Evolutionary conservation across 805 yeast genomes (phyloP), one percentile per base, ranked within the genome.

Genomic region (Metschnikowia sp.): DNA sequence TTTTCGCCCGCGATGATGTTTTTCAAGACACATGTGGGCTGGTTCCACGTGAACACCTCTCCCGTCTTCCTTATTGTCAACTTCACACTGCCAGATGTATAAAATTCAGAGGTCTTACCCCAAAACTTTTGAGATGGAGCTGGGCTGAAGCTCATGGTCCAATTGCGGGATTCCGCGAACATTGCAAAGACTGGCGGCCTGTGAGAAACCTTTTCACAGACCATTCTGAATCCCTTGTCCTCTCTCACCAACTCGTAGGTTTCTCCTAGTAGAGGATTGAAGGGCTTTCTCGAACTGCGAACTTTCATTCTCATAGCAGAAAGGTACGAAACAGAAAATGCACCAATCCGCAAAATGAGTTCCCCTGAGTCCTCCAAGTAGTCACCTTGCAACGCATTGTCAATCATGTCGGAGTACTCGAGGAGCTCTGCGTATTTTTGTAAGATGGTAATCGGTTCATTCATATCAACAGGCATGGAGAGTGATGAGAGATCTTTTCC

Each of bases 1-100:
- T 89, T 86, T 59, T 94, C 99, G 26, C 99, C 98, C 1, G 97
- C 96, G 58, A 94, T 82, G 40, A 94, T 76, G 61, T 92, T 92
- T 58, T 92, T 84, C 57, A 94, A 68, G 57, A 88, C 76, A 0
- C 95, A 83, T 1, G 86, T 82, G 8, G 99, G 97, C 54, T 84
- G 91, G 18, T 73, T 63, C 92, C 96, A 94, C 51, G 82, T 80
- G 59, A 83, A 87, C n/a, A 70, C 71, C 57, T 88, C 96, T 1
- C 88, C 90, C 0, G 84, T 75, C 2, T 70, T 58, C 48, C 78
- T 78, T 39, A 84, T 70, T 2, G 74, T 72, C 34, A 94, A 70
- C 39, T 75, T 77, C 4, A 86, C 70, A 11, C 72, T 72, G 34
- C 99, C 99, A 38, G 77, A 81, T 54, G 88, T 88, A 40, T 79